A percentile compares a stretch with the other conserved stretches of the same genome.
Conservation (phyloP, 2,329 filamentous ascomycete species). For the Xylariales sp. region DNA sequence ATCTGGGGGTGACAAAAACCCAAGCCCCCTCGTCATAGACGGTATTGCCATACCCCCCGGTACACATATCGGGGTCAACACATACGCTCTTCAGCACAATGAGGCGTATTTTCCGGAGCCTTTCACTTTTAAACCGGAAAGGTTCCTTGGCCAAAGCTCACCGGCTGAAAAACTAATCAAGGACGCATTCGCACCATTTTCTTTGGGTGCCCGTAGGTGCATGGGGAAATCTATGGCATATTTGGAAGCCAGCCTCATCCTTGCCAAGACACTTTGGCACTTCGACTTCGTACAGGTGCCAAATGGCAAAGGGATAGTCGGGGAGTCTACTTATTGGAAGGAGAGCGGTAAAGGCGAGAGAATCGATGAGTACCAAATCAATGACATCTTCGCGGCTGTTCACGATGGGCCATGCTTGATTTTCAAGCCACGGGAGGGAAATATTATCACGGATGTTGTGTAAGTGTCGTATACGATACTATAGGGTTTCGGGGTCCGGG, state of each 20-base stretch:
- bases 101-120: slow-evolving; percentile 22
- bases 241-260: slow-evolving; percentile 9
- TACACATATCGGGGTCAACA: slow-evolving; percentile 26
- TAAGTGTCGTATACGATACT: background rate
- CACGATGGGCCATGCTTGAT: slow-evolving; percentile 13
- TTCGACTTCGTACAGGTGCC: slow-evolving; percentile 21
- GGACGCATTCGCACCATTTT: slow-evolving; percentile 27
- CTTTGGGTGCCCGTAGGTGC: slow-evolving; percentile 13
- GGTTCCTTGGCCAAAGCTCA: slow-evolving; percentile 2
- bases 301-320: background rate
- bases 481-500: no score
- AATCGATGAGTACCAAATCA: slow-evolving; percentile 7
- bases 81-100: slow-evolving; percentile 28
- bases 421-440: background rate
- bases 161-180: background rate
- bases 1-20: background rate
- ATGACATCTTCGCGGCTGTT: slow-evolving; percentile 5
- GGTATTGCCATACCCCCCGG: slow-evolving; percentile 15
- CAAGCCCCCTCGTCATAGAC: slow-evolving; percentile 23
- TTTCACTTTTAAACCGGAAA: slow-evolving; percentile 22
- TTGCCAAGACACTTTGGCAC: slow-evolving; percentile 21
- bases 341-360: background rate
- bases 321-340: slow-evolving; percentile 12
- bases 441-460: background rate
- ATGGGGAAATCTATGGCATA: slow-evolving; percentile 25